phyloP scores from a whole-genome alignment of 495 filamentous ascomycete species.

The Podospora anserina region DNA sequence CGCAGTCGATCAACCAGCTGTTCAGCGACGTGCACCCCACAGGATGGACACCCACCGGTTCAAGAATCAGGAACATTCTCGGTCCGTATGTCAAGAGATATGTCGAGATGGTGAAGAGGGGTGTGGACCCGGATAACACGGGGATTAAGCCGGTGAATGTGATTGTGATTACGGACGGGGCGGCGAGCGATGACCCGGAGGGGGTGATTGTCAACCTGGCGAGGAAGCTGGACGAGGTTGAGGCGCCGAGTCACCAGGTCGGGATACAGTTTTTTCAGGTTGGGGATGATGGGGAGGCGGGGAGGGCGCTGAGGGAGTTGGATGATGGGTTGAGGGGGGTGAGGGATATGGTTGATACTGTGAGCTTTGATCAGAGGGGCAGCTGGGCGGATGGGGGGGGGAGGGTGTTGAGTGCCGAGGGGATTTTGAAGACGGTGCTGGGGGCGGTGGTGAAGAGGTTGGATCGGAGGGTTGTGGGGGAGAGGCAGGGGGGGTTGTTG shows the following conservation, averaged over 20 bases:
- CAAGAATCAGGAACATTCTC: constrained; percentile 69
- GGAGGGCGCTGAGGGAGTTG: constrained; percentile 62
- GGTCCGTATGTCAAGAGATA: constrained; percentile 59
- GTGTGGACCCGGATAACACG: constrained; percentile 42
- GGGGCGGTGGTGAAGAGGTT: constrained; percentile 66
- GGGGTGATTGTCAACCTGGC: constrained; percentile 64
- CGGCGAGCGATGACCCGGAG: constrained; percentile 71
- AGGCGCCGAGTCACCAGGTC: constrained; percentile 79
- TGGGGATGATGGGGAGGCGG: constrained; percentile 66
- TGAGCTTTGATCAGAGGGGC: constrained; percentile 60
- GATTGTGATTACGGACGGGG: constrained; percentile 91
- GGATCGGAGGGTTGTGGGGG: constrained; percentile 42
- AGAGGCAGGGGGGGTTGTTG: neutral
- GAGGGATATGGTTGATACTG: constrained; percentile 92
- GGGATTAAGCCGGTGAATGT: constrained; percentile 82
- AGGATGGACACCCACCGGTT: constrained; percentile 73
- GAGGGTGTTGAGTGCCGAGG: constrained; percentile 49
- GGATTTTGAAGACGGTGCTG: constrained; percentile 79
- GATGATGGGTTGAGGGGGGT: constrained; percentile 72
- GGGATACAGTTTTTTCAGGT: constrained; percentile 98
- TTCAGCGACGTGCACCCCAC: constrained; percentile 63
- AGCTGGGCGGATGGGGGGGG: constrained; percentile 36
- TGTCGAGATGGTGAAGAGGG: constrained; percentile 31
- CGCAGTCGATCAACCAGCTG: constrained; percentile 56
- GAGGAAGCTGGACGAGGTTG: constrained; percentile 63